These are phyloP conservation scores for Poa annua DNA, from an alignment of 176 grass and related monocot species.

Conservation along the genomic window DNA sequence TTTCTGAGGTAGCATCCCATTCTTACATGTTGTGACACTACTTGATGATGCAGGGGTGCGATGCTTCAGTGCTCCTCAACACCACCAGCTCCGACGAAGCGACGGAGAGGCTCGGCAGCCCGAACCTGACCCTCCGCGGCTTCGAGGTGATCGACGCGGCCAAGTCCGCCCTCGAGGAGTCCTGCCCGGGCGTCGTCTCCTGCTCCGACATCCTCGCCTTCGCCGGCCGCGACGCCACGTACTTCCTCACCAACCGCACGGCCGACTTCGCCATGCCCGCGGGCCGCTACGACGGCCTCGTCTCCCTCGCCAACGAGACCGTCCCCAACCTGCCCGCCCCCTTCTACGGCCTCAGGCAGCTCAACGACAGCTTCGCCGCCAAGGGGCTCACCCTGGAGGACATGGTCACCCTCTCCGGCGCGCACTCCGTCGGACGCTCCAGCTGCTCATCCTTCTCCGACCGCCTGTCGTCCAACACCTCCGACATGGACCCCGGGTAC, in stretches of 20 bases:
- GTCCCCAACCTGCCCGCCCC: slow-evolving; percentile 32
- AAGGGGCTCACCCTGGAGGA: slow-evolving; percentile 38
- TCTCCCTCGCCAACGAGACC: slow-evolving; percentile 39
- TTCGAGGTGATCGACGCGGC: slow-evolving; percentile 60
- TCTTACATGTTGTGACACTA: not conserved
- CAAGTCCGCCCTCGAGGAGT: slow-evolving; percentile 40
- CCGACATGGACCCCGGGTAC: slow-evolving; percentile 38
- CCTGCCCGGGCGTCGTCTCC: slow-evolving; percentile 41
- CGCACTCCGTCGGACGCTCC: slow-evolving; percentile 57
- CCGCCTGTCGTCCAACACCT: slow-evolving; percentile 31
- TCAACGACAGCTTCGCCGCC: slow-evolving; percentile 29
- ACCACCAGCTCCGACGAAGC: not conserved
- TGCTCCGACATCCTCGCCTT: slow-evolving; percentile 59
- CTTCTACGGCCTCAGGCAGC: not conserved
- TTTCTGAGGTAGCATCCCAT: not conserved
- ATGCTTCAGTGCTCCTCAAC: slow-evolving; percentile 28
- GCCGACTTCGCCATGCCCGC: slow-evolving; percentile 40
- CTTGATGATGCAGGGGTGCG: slow-evolving; percentile 8
- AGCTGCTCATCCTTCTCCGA: slow-evolving; percentile 59
- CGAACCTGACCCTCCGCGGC: slow-evolving; percentile 42
- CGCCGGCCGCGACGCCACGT: slow-evolving; percentile 48
- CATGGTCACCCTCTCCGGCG: slow-evolving; percentile 62
- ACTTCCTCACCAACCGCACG: slow-evolving; percentile 2
- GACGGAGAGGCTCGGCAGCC: slow-evolving; percentile 27
- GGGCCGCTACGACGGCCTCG: slow-evolving; percentile 49